phyloP scores from a whole-genome alignment of 108 stramenopile species.

The Skeletonema tropicum region DNA sequence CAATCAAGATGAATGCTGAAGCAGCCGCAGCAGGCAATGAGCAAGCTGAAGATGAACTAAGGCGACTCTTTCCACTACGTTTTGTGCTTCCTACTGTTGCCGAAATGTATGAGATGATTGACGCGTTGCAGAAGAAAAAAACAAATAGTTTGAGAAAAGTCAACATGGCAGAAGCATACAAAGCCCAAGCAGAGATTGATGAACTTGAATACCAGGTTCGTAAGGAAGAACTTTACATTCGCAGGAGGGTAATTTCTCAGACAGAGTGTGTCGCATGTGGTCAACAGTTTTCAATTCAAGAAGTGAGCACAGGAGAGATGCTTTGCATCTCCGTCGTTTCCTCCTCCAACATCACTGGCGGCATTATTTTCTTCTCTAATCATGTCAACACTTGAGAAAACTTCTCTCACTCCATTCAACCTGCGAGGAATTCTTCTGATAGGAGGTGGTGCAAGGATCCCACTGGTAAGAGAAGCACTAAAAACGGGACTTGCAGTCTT shows the following conservation, averaged over 20 bases:
- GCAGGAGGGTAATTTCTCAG: background rate
- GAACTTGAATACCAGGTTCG: background rate
- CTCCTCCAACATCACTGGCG: constrained; percentile 58
- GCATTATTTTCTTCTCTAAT: constrained; percentile 61
- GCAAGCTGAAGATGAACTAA: background rate
- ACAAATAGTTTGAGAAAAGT: background rate
- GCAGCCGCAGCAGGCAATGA: background rate
- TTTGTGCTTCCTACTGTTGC: constrained; percentile 7
- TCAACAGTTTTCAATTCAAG: background rate
- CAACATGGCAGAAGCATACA: background rate
- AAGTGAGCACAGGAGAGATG: background rate
- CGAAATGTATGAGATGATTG: constrained; percentile 4
- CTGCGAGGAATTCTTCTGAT: constrained; percentile 65
- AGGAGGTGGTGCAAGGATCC: constrained; percentile 51
- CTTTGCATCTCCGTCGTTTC: constrained; percentile 53
- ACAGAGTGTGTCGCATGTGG: background rate
- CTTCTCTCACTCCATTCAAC: constrained; percentile 46
- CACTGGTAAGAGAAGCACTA: constrained; percentile 31
- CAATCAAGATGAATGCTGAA: background rate
- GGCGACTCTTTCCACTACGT: constrained; percentile 2
- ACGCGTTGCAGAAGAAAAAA: background rate
- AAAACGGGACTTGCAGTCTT: constrained; percentile 27
- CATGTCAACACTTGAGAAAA: constrained; percentile 63
- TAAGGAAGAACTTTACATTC: background rate
- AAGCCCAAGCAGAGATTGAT: constrained; percentile 1